Conservation (phyloP, 495 filamentous ascomycete genomes). For the Neurospora sublineolata region DNA sequence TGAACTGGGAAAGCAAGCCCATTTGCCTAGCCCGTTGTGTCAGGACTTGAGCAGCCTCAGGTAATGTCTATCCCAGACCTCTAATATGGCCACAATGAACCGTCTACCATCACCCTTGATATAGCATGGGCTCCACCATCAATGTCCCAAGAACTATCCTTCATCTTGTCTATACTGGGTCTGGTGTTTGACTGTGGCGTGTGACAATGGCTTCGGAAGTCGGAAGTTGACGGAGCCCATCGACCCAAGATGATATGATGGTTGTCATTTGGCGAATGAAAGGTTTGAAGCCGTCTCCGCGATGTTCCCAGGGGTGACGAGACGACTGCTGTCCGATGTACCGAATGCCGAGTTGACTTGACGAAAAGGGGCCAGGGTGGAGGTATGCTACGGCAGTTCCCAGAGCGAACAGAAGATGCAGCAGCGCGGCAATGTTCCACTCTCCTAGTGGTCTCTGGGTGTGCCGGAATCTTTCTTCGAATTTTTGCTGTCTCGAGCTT, state of each 20-base stretch:
- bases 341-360: neutral
- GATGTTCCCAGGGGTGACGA: neutral
- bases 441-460: slow-evolving; percentile 14
- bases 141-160: neutral
- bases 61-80: neutral
- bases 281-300: neutral
- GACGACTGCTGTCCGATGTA: neutral
- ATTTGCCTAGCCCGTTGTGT: neutral
- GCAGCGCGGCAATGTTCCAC: slow-evolving; percentile 18
- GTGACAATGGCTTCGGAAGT: neutral
- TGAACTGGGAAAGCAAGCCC: neutral
- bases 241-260: neutral
- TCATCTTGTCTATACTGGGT: neutral
- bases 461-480: slow-evolving; percentile 24
- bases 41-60: neutral
- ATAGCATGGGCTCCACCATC: neutral
- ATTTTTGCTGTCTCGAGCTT: slow-evolving; percentile 39
- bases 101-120: neutral
- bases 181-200: neutral
- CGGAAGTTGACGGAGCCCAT: neutral
- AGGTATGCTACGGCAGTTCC: slow-evolving; percentile 22
- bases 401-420: slow-evolving; percentile 23
- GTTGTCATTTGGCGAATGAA: neutral
- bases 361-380: neutral
- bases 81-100: neutral